phyloP scores from a whole-genome alignment of 352 stramenopile species.

The Globisporangium parvum region DNA sequence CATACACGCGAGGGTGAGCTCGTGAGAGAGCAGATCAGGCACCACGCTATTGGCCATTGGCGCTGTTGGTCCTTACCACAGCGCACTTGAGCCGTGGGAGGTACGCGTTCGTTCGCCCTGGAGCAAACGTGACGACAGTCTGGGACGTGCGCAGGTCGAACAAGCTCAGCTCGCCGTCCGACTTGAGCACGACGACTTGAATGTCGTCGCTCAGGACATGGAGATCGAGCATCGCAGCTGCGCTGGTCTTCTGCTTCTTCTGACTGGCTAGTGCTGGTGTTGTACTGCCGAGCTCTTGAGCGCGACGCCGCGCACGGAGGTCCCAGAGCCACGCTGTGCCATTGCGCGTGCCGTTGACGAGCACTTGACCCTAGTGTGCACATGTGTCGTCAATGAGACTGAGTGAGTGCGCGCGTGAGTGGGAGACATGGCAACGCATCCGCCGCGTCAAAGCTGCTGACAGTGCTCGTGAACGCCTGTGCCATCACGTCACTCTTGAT shows the following conservation, averaged over 20 bases:
- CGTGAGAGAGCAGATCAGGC: background rate
- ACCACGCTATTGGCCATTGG: too few relatives aligned
- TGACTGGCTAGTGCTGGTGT: background rate
- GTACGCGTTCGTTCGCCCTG: constrained; percentile 23
- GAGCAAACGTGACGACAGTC: constrained; percentile 27
- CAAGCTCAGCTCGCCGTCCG: constrained; percentile 34
- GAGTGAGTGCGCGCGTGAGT: background rate
- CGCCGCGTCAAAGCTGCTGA: background rate
- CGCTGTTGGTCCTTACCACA: constrained; percentile 12
- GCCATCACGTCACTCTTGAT: constrained; percentile 35
- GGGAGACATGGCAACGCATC: background rate
- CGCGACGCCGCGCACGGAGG: constrained; percentile 18
- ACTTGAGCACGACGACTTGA: constrained; percentile 35
- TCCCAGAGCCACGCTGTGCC: constrained; percentile 50
- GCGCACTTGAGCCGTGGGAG: constrained; percentile 24
- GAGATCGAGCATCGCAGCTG: constrained; percentile 29
- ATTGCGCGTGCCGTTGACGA: constrained; percentile 44
- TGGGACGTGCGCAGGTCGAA: constrained; percentile 40
- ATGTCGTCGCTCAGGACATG: constrained; percentile 34
- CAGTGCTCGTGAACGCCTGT: constrained; percentile 28
- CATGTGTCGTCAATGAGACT: too few relatives aligned
- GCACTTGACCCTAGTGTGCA: constrained; percentile 21
- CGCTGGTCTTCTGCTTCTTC: constrained; percentile 9
- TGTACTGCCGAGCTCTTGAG: constrained; percentile 6
- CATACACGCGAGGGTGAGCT: background rate